Evolutionary conservation across 169 alveolate species (phyloP), one percentile per base, ranked within the genome.

Genomic region (Plasmodium berghei): DNA sequence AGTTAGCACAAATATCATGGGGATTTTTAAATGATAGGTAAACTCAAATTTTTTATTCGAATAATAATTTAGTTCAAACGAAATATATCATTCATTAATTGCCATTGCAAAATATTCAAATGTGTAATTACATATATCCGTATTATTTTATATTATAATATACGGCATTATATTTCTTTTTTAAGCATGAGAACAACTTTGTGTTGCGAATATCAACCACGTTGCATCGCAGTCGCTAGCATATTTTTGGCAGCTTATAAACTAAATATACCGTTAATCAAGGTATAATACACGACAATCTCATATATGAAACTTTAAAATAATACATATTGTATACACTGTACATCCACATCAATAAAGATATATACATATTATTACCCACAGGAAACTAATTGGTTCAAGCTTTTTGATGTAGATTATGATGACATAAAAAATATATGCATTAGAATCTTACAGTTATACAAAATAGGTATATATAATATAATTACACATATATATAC

Each of bases 1-100:
- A 92, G 18, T 62, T 97, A 16, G 97, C 98, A 9, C 97, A 97
- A 93, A 93, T 92, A 45, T 97, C 98, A 34, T 97, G 98, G 98
- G 96, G 97, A 42, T 96, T 93, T 85, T 91, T 97, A 56, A 96
- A 96, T 87, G 98, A 97, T 89, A 94, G 97, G 97, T 95, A 40
- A 48, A 93, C 18, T 9, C 18, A 5, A 9, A 20, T 55, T 40
- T 69, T 73, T 6, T 45, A 16, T 16, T 34, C 42, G 42, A 34
- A 34, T 34, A 34, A 34, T 34, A 34, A 34, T 34, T 34, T 34
- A 34, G 42, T 4, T 34, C 42, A 34, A 34, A 34, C 42, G 3
- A 34, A 34, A 34, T 34, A 34, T 28, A 28, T 28, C 2, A 28
- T 1, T 28, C 40, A 28, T 28, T 28, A 28, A 28, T 1, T 28